phyloP scores from a whole-genome alignment of 768 basidiomycete species.

The Coprinellus aureogranulatus region DNA sequence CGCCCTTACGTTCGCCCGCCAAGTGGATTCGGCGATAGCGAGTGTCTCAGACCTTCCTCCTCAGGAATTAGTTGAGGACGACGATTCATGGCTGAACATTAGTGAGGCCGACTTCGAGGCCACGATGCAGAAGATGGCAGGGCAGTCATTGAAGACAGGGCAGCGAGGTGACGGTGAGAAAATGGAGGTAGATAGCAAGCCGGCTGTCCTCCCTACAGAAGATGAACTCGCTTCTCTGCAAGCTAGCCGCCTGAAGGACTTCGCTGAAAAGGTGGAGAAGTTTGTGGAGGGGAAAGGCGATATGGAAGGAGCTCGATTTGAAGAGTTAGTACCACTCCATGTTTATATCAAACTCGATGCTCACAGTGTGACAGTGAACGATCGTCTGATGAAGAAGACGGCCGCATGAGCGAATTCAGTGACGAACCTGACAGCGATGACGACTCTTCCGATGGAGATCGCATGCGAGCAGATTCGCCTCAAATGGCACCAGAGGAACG shows the following conservation, averaged over 20 bases:
- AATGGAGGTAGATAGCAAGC: conserved; percentile 49
- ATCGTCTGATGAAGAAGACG: conserved; percentile 38
- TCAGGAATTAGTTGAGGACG: conserved; percentile 47
- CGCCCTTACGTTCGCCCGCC: conserved; percentile 75
- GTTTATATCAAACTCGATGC: conserved; percentile 3
- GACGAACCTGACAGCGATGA: conserved; percentile 7
- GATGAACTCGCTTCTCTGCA: conserved; percentile 61
- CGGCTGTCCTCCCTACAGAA: conserved; percentile 27
- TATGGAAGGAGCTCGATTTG: conserved; percentile 83
- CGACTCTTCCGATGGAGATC: conserved; percentile 42
- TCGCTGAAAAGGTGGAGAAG: conserved; percentile 83
- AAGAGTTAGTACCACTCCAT: conserved; percentile 62
- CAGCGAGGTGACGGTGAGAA: conserved; percentile 20
- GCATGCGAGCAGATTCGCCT: conserved; percentile 9
- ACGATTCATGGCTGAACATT: conserved; percentile 87
- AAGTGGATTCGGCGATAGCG: conserved; percentile 63
- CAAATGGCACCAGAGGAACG: conserved; percentile 34
- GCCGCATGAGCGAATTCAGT: neutral
- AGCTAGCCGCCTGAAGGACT: conserved; percentile 63
- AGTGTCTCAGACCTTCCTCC: conserved; percentile 32
- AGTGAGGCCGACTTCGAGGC: conserved; percentile 74
- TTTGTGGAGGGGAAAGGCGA: conserved; percentile 92
- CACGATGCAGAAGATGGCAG: conserved; percentile 50
- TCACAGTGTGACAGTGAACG: conserved; percentile 34
- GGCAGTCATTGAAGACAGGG: conserved; percentile 9